A percentile compares a stretch with the other conserved stretches of the same genome.
phyloP scores from a whole-genome alignment of 2,329 filamentous ascomycete genomes.

The Juglanconis juglandina region DNA sequence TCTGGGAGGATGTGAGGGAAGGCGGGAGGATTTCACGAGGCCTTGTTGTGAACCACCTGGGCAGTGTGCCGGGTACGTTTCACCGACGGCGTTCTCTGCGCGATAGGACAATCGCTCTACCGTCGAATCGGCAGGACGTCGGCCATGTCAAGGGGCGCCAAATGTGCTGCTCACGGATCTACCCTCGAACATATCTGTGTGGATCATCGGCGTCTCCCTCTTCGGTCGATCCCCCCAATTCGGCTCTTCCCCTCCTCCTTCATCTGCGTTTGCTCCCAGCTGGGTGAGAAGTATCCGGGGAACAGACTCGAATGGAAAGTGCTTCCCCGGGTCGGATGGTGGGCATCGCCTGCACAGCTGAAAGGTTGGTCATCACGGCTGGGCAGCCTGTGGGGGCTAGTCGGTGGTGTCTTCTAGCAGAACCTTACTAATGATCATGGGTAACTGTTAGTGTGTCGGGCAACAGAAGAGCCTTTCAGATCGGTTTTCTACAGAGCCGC shows the following conservation, averaged over 20 bases:
- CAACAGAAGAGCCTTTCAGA: neutral
- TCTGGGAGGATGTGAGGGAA: no score
- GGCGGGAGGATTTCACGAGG: no score
- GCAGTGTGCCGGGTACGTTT: no score
- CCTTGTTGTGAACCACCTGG: no score
- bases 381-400: neutral
- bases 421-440: neutral
- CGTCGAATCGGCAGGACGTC: no score
- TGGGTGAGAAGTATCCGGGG: neutral
- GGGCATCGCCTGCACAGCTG: neutral
- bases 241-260: neutral
- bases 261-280: neutral
- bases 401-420: neutral
- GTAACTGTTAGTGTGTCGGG: no score
- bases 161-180: neutral
- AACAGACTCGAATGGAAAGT: neutral
- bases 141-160: neutral
- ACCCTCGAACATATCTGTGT: neutral
- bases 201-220: neutral
- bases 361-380: neutral
- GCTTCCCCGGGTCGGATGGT: neutral
- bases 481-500: neutral
- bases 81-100: no score
- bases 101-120: no score
- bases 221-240: neutral